Conservation (phyloP, 805 yeast genomes). For the Yarrowia phangngaensis region DNA sequence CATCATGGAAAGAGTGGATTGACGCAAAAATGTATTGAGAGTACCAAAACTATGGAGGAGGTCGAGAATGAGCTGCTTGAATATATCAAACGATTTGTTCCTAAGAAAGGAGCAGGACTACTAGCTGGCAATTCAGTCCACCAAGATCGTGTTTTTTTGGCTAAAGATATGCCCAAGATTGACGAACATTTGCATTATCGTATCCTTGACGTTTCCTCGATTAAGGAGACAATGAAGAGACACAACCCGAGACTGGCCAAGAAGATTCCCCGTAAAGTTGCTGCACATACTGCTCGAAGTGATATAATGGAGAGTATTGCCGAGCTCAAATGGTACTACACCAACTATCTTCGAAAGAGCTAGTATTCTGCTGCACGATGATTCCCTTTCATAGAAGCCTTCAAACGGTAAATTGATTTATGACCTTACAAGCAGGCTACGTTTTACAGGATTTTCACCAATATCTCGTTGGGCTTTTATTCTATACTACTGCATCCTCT, state of each 20-base stretch:
- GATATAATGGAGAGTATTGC: constrained; percentile 87
- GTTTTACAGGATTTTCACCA: too few relatives aligned
- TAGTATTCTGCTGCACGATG: too few relatives aligned
- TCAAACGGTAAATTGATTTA: too few relatives aligned
- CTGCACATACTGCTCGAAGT: constrained; percentile 78
- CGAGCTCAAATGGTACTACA: constrained; percentile 73
- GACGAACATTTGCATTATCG: constrained; percentile 61
- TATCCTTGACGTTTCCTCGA: constrained; percentile 81
- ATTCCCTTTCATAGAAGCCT: too few relatives aligned
- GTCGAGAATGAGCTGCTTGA: constrained; percentile 64
- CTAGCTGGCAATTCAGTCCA: constrained; percentile 92
- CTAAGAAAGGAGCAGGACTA: constrained; percentile 55
- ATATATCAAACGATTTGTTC: constrained; percentile 57
- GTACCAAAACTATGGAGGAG: constrained; percentile 50
- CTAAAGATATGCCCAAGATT: constrained; percentile 75
- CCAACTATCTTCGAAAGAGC: constrained; percentile 43
- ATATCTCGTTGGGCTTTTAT: too few relatives aligned
- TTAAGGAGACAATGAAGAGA: constrained; percentile 75
- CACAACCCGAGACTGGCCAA: constrained; percentile 64
- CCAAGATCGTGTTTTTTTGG: constrained; percentile 82
- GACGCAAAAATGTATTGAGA: constrained; percentile 60
- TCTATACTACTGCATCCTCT: too few relatives aligned
- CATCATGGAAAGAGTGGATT: constrained; percentile 51
- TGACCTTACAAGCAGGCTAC: too few relatives aligned
- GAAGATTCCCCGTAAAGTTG: constrained; percentile 57